Evolutionary conservation across 2,329 filamentous ascomycete species (phyloP), one percentile per base, ranked within the genome.

Genomic region (Aspergillus aculeatus): DNA sequence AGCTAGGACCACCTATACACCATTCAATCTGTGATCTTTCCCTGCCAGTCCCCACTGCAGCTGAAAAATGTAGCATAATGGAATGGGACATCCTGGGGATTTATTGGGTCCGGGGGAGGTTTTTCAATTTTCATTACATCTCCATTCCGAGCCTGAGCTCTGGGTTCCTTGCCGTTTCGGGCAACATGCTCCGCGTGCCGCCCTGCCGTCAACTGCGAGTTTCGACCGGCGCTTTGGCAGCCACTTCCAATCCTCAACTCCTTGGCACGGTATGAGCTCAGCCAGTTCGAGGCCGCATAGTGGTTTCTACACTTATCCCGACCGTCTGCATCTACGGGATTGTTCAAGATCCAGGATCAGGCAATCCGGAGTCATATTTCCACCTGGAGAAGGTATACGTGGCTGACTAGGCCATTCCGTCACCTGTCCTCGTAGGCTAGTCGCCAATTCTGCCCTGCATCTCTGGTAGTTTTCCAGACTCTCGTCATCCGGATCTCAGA

Each of bases 171-270:
- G 24, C 59, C 24, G 2, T 3, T 29, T 49, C 12, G 11, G 51
- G 59, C 50, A 50, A 56, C n/a, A 61, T 52, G 23, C 23, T 52
- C 59, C 59, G 56, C 11, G n/a, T 12, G 6, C 24, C 12, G 23
- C 16, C 14, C 38, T 44, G 38, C 38, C 38, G 38, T 7, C 14
- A 19, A 44, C 38, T n/a, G 38, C 38, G 38, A 44, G 6, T 44
- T 19, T 44, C 38, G 38, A 19, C 38, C 16, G 38, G 3, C 38
- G 14, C 38, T 44, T 44, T 44, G 14, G 14, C 38, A 44, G 38
- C 38, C 38, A 41, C 38, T 9, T 41, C 38, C 38, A 41, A 41
- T 7, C 12, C 38, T n/a, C 5, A n/a, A 5, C 38, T 10, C 12
- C n/a, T 44, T 44, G 5, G 38, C 38, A 44, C 16, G 38, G 38